Evolutionary conservation across 2,329 filamentous ascomycete species (phyloP).

Genomic region (Arachnomyces sp.): DNA sequence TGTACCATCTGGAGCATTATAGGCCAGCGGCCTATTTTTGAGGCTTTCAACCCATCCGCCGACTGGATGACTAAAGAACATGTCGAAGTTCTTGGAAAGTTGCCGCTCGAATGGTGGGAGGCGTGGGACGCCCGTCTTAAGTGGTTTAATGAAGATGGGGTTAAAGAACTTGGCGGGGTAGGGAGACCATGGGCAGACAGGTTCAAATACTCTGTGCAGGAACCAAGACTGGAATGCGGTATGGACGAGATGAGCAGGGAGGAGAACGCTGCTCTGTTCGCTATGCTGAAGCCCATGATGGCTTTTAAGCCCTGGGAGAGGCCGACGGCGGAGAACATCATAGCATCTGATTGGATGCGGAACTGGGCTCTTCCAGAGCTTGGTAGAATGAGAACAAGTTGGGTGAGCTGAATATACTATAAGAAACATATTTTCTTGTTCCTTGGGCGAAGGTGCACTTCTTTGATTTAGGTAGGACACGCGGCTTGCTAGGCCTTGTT

Average conservation of each 20-base stretch:
- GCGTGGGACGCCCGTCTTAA: background rate
- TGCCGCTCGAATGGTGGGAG: slow-evolving; percentile 2
- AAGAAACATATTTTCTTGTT: too few relatives aligned
- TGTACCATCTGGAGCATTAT: slow-evolving; percentile 26
- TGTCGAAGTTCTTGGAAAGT: slow-evolving; percentile 1
- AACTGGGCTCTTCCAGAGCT: slow-evolving; percentile 3
- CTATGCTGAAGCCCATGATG: slow-evolving; percentile 2
- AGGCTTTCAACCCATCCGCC: background rate
- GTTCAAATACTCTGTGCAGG: background rate
- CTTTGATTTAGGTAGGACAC: too few relatives aligned
- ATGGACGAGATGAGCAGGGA: background rate
- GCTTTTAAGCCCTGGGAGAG: slow-evolving; percentile 1
- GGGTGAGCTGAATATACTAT: too few relatives aligned
- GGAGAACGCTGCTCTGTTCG: background rate
- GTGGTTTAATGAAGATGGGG: slow-evolving; percentile 1
- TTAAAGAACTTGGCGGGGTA: background rate
- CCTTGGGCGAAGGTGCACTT: too few relatives aligned
- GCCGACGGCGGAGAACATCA: background rate
- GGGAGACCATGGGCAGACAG: slow-evolving; percentile 1
- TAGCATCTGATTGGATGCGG: slow-evolving; percentile 2
- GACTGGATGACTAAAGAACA: slow-evolving; percentile 2
- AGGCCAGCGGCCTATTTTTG: slow-evolving; percentile 13
- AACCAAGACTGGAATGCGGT: background rate
- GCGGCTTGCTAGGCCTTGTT: too few relatives aligned
- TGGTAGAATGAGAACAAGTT: background rate